Base-by-base conservation (phyloP, 1,139 yeast genomes). In the Kazachstania sp. region DNA sequence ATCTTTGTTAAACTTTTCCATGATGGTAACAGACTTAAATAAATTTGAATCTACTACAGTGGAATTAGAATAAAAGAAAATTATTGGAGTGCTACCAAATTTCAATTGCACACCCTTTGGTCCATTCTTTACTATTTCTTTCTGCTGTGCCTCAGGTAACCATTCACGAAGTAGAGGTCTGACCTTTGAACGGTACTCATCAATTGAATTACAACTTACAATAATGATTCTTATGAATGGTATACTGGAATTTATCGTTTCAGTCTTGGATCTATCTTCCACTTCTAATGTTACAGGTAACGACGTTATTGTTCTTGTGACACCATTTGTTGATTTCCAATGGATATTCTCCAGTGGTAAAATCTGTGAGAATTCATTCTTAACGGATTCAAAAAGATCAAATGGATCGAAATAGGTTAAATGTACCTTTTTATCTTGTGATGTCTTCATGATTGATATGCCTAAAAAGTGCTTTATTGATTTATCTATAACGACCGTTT, bases 351-450 rank as follows among this genome's bases (percentile, higher is more conserved):
- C 77, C 37, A 90, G 69, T 2, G 87, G 90, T 3, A 86, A 70
- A 48, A 76, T 74, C 13, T 73, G 53, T 37, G 69, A 67, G 23
- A 90, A 65, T 35, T 77, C 81, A 3, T 70, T 65, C 51, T 73
- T 64, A n/a, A 88, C 65, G 41, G 69, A 66, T 1, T 78, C 75
- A 58, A 75, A 84, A 1, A 83, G 77, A 39, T 78, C 77, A 61
- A 86, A 85, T 0, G 97, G 97, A 62, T 92, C 97, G 64, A 85
- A 87, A 64, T 81, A 88, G 11, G 94, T 88, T 26, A 83, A 68
- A 41, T 64, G 61, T 4, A 80, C 67, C 16, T 23, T 35, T 38
- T 35, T 43, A 26, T 43, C 30, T 16, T 41, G 20, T 6, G 43
- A 13, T 36, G 20, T 13, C n/a, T 29, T 12, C 41, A 38, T 38